Percentiles rank a stretch among this genome's conserved stretches.
Conservation (phyloP, 306 rosid species). For the Vigna trinervia region DNA sequence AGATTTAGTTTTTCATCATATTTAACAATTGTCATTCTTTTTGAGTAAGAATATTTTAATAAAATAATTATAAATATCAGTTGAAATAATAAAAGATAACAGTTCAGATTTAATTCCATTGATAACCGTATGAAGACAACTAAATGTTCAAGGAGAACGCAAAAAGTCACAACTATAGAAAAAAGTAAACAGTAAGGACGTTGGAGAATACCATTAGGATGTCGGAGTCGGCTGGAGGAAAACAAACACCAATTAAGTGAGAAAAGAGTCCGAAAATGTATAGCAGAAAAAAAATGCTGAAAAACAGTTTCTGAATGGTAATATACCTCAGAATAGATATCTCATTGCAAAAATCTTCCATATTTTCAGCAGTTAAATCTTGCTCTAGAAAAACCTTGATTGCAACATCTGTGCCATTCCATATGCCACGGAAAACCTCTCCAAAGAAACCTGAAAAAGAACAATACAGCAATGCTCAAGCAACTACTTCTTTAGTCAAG, state of each 20-base stretch:
- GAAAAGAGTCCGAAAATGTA: slow-evolving; percentile 50
- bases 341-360: slow-evolving; percentile 99
- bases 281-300: slow-evolving; percentile 13
- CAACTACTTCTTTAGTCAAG: slow-evolving; percentile 36
- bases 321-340: slow-evolving; percentile 91
- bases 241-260: slow-evolving; percentile 34
- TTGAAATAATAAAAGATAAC: slow-evolving; percentile 12
- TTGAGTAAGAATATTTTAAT: neutral
- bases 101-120: slow-evolving; percentile 11
- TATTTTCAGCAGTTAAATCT: slow-evolving; percentile 92
- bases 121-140: slow-evolving; percentile 28
- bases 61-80: neutral
- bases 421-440: slow-evolving; percentile 93
- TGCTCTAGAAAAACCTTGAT: slow-evolving; percentile 96
- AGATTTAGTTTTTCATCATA: too few relatives aligned
- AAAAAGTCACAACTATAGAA: slow-evolving; percentile 33
- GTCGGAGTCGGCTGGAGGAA: slow-evolving; percentile 88
- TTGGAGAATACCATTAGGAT: slow-evolving; percentile 84
- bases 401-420: slow-evolving; percentile 99
- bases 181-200: slow-evolving; percentile 37
- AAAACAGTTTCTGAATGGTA: slow-evolving; percentile 33
- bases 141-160: slow-evolving; percentile 35
- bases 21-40: neutral
- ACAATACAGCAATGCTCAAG: slow-evolving; percentile 42
- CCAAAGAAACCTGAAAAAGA: slow-evolving; percentile 88